These are phyloP conservation scores for Phialocephala subalpina DNA, from an alignment of 2,329 filamentous ascomycete genomes.

Conservation along the genomic window DNA sequence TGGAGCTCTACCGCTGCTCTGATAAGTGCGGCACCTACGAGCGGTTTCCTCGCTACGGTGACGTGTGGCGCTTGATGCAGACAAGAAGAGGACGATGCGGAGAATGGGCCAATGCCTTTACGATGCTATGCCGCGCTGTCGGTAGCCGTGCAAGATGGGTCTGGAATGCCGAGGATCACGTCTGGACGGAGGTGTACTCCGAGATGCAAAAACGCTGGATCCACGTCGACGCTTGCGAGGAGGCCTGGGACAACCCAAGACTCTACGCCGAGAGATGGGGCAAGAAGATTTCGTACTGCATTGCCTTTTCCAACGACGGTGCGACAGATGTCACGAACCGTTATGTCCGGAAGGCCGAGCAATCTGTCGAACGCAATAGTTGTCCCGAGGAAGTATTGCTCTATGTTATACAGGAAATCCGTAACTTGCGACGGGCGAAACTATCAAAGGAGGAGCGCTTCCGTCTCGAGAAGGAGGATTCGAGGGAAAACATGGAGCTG, in stretches of 20 bases:
- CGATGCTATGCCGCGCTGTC: slow-evolving; percentile 94
- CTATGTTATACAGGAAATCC: slow-evolving; percentile 92
- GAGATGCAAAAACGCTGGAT: slow-evolving; percentile 93
- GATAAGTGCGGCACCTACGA: slow-evolving; percentile 81
- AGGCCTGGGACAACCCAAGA: slow-evolving; percentile 92
- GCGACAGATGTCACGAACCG: slow-evolving; percentile 71
- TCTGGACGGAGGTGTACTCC: slow-evolving; percentile 98
- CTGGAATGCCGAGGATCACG: slow-evolving; percentile 97
- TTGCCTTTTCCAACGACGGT: slow-evolving; percentile 93
- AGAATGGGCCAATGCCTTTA: slow-evolving; percentile 99
- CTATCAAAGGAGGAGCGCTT: slow-evolving; percentile 87
- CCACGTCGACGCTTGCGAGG: slow-evolving; percentile 95
- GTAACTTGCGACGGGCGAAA: slow-evolving; percentile 81
- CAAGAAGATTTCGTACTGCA: slow-evolving; percentile 96
- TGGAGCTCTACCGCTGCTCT: slow-evolving; percentile 91
- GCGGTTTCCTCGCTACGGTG: slow-evolving; percentile 92
- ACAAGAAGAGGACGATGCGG: slow-evolving; percentile 86
- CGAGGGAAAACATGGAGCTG: slow-evolving; percentile 63
- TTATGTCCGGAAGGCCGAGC: slow-evolving; percentile 75
- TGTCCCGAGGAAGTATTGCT: slow-evolving; percentile 90
- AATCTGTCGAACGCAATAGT: slow-evolving; percentile 77
- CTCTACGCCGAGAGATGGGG: slow-evolving; percentile 95
- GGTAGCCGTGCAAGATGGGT: slow-evolving; percentile 94
- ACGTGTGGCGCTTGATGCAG: slow-evolving; percentile 91
- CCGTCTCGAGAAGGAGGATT: slow-evolving; percentile 81